These are phyloP conservation scores for Penicillium brasilianum DNA, from an alignment of 2,329 filamentous ascomycete genomes.

Conservation along the genomic window DNA sequence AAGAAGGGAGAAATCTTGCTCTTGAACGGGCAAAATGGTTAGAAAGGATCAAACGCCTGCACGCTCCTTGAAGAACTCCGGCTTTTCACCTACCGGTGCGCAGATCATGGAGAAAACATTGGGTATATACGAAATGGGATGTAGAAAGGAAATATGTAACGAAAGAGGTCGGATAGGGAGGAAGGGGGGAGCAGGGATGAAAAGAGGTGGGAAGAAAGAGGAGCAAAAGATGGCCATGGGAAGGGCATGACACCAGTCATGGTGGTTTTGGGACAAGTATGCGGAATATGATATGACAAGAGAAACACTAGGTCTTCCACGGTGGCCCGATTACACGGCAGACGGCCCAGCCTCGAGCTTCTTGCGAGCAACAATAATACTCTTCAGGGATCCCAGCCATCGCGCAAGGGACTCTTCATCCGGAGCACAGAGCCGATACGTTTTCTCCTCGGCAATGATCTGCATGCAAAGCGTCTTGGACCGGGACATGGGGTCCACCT, in stretches of 20 bases:
- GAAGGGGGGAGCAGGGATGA: background rate
- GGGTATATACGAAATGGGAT: slow-evolving; percentile 30
- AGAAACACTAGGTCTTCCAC: background rate
- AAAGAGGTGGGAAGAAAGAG: background rate
- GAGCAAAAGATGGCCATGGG: background rate
- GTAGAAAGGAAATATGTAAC: slow-evolving; percentile 8
- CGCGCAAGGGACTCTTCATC: slow-evolving; percentile 82
- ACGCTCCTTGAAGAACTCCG: slow-evolving; percentile 14
- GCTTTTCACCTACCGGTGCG: slow-evolving; percentile 5
- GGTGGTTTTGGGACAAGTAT: background rate
- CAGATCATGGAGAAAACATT: slow-evolving; percentile 15
- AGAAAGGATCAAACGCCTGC: slow-evolving; percentile 23
- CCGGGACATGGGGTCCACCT: slow-evolving; percentile 84
- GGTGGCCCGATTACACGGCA: slow-evolving; percentile 14
- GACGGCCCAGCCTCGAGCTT: slow-evolving; percentile 35
- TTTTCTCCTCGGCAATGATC: slow-evolving; percentile 91
- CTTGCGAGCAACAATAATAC: slow-evolving; percentile 52
- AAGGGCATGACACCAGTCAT: background rate
- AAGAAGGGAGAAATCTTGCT: background rate
- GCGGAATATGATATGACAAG: slow-evolving; percentile 2
- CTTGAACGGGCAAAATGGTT: background rate
- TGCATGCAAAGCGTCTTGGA: slow-evolving; percentile 89
- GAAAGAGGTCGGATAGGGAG: background rate
- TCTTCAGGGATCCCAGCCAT: slow-evolving; percentile 91
- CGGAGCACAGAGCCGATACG: slow-evolving; percentile 74